Evolutionary conservation across 768 basidiomycete species (phyloP).

Genomic region (Infundibulicybe gibba): DNA sequence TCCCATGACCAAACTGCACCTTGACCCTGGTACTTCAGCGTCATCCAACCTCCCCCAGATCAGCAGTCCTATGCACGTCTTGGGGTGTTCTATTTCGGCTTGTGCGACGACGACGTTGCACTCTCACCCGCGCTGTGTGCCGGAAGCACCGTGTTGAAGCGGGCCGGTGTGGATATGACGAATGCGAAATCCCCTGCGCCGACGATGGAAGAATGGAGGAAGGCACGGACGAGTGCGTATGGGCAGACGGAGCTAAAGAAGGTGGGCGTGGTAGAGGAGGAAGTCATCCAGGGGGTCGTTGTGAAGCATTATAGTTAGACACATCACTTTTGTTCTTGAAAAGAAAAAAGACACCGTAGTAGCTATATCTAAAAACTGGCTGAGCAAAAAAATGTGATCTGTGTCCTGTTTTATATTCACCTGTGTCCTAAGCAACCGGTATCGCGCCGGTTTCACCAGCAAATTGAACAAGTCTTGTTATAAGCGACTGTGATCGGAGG

Average conservation of each 20-base stretch:
- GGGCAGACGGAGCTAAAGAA: conserved; percentile 42
- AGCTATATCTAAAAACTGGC: too few species aligned
- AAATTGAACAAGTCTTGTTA: too few species aligned
- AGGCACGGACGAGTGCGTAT: conserved; percentile 46
- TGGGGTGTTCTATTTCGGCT: conserved; percentile 56
- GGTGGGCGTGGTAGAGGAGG: conserved; percentile 48
- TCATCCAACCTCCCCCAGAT: conserved; percentile 54
- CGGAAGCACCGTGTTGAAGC: conserved; percentile 46
- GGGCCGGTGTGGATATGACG: conserved; percentile 32
- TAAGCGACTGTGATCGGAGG: too few species aligned
- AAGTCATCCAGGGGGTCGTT: conserved; percentile 48
- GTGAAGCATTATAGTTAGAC: conserved; percentile 54
- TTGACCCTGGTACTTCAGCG: conserved; percentile 24
- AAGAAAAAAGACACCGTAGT: too few species aligned
- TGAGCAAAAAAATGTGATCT: too few species aligned
- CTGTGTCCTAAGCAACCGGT: too few species aligned
- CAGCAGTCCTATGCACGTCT: conserved; percentile 47
- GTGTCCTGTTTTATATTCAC: too few species aligned
- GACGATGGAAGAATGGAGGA: conserved; percentile 51
- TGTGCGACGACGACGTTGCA: conserved; percentile 46
- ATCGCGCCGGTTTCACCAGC: too few species aligned
- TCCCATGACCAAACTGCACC: background rate
- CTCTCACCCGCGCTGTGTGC: conserved; percentile 33
- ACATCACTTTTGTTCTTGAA: too few species aligned
- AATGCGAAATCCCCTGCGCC: conserved; percentile 39